These are phyloP conservation scores for Debaryomycetaceae sp. DNA, from an alignment of 1,139 yeast species.

Conservation along the genomic window DNA sequence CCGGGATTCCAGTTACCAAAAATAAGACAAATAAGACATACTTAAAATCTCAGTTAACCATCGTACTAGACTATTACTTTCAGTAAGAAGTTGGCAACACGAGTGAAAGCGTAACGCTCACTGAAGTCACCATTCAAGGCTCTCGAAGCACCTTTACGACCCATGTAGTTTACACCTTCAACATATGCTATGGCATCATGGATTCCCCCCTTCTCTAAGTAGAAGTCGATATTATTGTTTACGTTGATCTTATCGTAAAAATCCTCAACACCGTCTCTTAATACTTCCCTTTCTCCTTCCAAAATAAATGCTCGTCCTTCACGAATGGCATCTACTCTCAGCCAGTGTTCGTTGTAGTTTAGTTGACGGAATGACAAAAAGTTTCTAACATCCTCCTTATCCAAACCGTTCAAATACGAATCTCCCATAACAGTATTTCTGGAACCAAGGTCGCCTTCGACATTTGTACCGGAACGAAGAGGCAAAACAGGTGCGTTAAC, in stretches of 20 bases:
- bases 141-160: slow-evolving; percentile 18
- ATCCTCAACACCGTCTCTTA: slow-evolving; percentile 25
- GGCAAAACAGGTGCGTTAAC: slow-evolving; percentile 16
- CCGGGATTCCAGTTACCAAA: no score
- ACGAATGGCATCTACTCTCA: slow-evolving; percentile 25
- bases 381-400: slow-evolving; percentile 12
- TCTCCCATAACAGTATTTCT: slow-evolving; percentile 25
- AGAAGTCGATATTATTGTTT: slow-evolving; percentile 17
- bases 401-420: slow-evolving; percentile 23
- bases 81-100: slow-evolving; percentile 11
- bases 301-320: slow-evolving; percentile 25
- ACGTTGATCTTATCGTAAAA: slow-evolving; percentile 15
- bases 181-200: slow-evolving; percentile 29
- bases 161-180: slow-evolving; percentile 26
- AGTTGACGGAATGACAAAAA: slow-evolving; percentile 26
- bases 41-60: no score
- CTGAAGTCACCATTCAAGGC: slow-evolving; percentile 27
- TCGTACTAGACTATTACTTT: no score
- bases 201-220: slow-evolving; percentile 30
- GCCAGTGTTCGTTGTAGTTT: slow-evolving; percentile 26
- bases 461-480: slow-evolving; percentile 19
- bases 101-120: slow-evolving; percentile 20
- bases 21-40: no score
- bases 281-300: slow-evolving; percentile 39
- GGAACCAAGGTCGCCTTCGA: slow-evolving; percentile 34